A percentile compares a stretch with the other conserved stretches of the same genome.
These are phyloP conservation scores for Takashimella koratensis DNA, from an alignment of 1,284 basidiomycete species.

Conservation along the genomic window DNA sequence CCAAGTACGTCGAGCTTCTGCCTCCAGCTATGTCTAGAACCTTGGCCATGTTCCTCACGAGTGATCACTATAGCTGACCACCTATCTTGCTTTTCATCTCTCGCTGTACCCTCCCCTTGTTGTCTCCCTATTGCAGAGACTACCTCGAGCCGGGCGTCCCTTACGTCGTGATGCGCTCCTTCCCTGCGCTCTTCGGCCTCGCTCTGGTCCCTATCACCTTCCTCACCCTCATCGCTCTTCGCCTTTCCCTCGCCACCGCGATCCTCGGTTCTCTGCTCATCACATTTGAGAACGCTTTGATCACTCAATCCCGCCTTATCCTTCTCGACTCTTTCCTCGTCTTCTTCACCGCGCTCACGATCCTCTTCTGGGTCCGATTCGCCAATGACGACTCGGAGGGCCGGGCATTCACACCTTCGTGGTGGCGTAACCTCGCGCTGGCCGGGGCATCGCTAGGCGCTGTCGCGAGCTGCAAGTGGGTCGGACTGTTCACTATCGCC, in stretches of 20 bases:
- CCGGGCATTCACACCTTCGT: slow-evolving; percentile 69
- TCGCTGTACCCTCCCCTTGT: too few species aligned
- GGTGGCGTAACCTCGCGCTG: slow-evolving; percentile 92
- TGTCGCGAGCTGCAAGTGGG: slow-evolving; percentile 95
- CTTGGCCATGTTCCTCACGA: not conserved
- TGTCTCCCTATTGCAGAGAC: slow-evolving; percentile 60
- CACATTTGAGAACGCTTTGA: slow-evolving; percentile 92
- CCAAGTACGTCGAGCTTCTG: slow-evolving; percentile 79
- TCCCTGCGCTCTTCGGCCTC: slow-evolving; percentile 86
- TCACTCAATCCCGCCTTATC: slow-evolving; percentile 94
- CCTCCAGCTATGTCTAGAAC: too few species aligned
- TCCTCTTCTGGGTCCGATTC: slow-evolving; percentile 85
- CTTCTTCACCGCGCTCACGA: slow-evolving; percentile 92
- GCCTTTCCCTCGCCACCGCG: slow-evolving; percentile 83
- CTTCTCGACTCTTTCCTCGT: slow-evolving; percentile 95
- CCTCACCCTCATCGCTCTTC: slow-evolving; percentile 86
- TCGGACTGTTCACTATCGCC: slow-evolving; percentile 97
- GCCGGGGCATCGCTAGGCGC: slow-evolving; percentile 87
- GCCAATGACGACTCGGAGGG: slow-evolving; percentile 72
- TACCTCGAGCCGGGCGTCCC: slow-evolving; percentile 74
- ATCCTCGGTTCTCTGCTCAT: slow-evolving; percentile 85
- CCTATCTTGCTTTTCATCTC: too few species aligned
- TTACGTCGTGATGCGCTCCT: slow-evolving; percentile 91
- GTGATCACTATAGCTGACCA: not conserved
- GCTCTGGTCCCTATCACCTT: slow-evolving; percentile 87